A percentile compares a stretch with the other conserved stretches of the same genome.
These are phyloP conservation scores for Pseudophaeomoniella oleicola DNA, from an alignment of 2,329 filamentous ascomycete genomes.

Conservation along the genomic window DNA sequence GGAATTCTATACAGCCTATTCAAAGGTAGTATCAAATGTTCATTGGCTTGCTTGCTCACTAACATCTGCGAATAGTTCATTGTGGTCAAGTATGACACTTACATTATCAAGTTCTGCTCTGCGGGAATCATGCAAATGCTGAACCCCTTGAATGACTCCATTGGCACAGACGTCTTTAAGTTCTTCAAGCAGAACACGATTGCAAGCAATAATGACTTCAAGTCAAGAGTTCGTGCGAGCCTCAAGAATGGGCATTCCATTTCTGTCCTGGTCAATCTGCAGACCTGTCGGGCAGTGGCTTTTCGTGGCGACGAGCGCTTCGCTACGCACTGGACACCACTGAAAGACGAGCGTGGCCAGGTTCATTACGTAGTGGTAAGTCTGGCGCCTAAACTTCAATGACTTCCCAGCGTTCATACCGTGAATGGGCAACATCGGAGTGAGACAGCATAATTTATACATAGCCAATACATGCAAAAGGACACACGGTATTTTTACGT, in stretches of 20 bases:
- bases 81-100: constrained; percentile 20
- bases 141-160: constrained; percentile 16
- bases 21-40: constrained; percentile 18
- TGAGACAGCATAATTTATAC: too few species aligned
- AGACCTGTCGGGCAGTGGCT: constrained; percentile 12
- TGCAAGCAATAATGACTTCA: constrained; percentile 31
- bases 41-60: constrained; percentile 1
- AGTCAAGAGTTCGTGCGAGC: constrained; percentile 25
- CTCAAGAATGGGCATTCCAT: constrained; percentile 16
- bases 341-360: constrained; percentile 23
- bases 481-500: too few species aligned
- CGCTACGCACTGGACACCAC: constrained; percentile 27
- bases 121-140: constrained; percentile 33
- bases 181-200: constrained; percentile 35
- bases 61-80: constrained; percentile 20
- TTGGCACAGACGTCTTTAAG: constrained; percentile 39
- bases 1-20: constrained; percentile 29
- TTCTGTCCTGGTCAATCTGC: constrained; percentile 15
- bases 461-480: too few species aligned
- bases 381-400: constrained; percentile 5
- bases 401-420: background rate
- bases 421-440: too few species aligned
- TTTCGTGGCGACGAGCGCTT: constrained; percentile 20
- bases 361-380: constrained; percentile 21
- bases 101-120: constrained; percentile 34